Evolutionary conservation across 176 grass and related monocot species (phyloP).

Genomic region (Aegilops bicornis): DNA sequence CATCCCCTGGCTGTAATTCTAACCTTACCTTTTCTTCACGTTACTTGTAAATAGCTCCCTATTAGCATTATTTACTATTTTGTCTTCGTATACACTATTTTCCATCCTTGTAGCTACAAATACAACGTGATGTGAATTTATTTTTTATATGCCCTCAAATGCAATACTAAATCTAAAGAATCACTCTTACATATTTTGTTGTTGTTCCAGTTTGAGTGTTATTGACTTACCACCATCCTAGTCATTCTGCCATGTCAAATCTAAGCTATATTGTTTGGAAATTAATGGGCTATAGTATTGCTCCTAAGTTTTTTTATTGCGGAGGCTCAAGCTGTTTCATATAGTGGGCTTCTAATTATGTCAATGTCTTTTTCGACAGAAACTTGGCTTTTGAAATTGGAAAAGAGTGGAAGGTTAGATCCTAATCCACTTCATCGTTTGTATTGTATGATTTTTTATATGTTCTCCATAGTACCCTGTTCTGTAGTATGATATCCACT

Average conservation of each 20-base stretch:
- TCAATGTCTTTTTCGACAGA: slow-evolving; percentile 30
- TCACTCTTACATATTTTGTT: neutral
- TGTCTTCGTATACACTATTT: neutral
- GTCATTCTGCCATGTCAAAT: neutral
- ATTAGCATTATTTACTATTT: neutral
- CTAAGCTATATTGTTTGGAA: neutral
- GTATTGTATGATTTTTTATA: neutral
- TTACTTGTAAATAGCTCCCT: neutral
- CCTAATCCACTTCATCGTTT: neutral
- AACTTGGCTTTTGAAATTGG: slow-evolving; percentile 81
- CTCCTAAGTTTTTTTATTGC: neutral
- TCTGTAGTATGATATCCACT: neutral
- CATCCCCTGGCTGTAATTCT: neutral
- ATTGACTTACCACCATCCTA: neutral
- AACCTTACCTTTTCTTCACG: neutral
- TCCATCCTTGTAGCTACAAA: neutral
- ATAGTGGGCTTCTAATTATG: slow-evolving; percentile 33
- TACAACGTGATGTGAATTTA: neutral
- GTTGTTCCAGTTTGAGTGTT: neutral
- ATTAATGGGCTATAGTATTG: neutral
- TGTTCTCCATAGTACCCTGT: neutral
- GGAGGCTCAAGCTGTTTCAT: slow-evolving; percentile 2
- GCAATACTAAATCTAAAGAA: neutral
- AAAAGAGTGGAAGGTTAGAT: slow-evolving; percentile 64
- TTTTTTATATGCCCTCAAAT: neutral